A percentile compares a stretch with the other conserved stretches of the same genome.
These are phyloP conservation scores for Earliella scabrosa DNA, from an alignment of 1,284 basidiomycete genomes.

Conservation along the genomic window DNA sequence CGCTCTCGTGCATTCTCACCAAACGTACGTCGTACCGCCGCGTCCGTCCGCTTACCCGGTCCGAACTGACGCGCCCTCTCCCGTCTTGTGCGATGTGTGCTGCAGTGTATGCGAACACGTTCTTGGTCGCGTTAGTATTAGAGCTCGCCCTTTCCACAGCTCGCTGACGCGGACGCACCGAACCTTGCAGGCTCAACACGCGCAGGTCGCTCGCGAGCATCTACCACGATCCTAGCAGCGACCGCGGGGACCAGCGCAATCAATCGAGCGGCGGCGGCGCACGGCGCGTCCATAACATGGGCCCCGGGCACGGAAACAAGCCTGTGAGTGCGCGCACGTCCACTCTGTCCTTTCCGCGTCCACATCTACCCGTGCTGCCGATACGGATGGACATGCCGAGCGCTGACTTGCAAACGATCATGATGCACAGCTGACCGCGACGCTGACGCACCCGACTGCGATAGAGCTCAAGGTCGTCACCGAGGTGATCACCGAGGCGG, in stretches of 20 bases:
- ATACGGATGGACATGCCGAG: not conserved
- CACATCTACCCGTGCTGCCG: not conserved
- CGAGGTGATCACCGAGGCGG: not conserved
- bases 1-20: constrained; percentile 8
- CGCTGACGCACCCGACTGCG: not conserved
- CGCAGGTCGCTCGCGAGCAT: constrained; percentile 6
- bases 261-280: not conserved
- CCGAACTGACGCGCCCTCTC: no score
- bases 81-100: not conserved
- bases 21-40: constrained; percentile 4
- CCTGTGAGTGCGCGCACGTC: no score
- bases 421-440: not conserved
- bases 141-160: no score
- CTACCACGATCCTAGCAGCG: no score
- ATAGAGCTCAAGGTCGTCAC: constrained; percentile 15
- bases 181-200: constrained; percentile 7
- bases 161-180: not conserved
- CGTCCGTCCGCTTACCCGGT: no score
- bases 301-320: not conserved
- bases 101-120: constrained; percentile 13
- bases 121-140: constrained; percentile 10
- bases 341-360: not conserved
- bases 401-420: not conserved
- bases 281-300: not conserved
- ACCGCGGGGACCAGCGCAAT: not conserved